Evolutionary conservation across 2,329 filamentous ascomycete genomes (phyloP).

Genomic region (Cercospora janseana): DNA sequence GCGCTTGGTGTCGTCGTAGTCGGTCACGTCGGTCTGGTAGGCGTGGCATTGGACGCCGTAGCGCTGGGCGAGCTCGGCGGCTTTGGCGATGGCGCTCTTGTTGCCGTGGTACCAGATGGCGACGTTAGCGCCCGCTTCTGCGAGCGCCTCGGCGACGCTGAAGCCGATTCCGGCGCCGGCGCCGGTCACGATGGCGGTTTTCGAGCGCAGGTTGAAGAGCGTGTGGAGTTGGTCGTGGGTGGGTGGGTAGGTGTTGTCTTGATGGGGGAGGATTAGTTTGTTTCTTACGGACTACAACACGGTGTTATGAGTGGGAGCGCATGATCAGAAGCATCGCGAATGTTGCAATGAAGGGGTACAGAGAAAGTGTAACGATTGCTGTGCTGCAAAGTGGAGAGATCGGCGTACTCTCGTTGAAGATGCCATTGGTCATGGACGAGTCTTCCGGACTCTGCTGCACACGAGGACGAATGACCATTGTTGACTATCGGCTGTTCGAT

Average conservation of each 20-base stretch:
- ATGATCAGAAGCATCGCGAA: too few relatives aligned
- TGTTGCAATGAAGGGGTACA: too few relatives aligned
- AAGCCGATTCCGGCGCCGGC: slow-evolving; percentile 39
- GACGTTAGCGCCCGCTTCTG: slow-evolving; percentile 45
- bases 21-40: slow-evolving; percentile 62
- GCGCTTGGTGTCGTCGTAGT: slow-evolving; percentile 55
- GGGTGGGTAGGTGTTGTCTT: slow-evolving; percentile 38
- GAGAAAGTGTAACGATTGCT: slow-evolving; percentile 1
- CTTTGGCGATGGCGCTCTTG: slow-evolving; percentile 36
- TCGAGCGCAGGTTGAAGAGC: slow-evolving; percentile 38
- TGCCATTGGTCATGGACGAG: slow-evolving; percentile 37
- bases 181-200: slow-evolving; percentile 40
- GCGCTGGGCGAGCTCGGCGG: slow-evolving; percentile 35
- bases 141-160: slow-evolving; percentile 36
- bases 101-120: slow-evolving; percentile 47
- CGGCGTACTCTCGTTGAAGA: slow-evolving; percentile 33
- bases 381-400: not conserved
- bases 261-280: not conserved
- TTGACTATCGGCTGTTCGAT: slow-evolving; percentile 4
- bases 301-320: too few relatives aligned
- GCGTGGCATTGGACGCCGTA: slow-evolving; percentile 51
- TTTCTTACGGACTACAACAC: too few relatives aligned
- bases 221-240: slow-evolving; percentile 28
- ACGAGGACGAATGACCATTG: slow-evolving; percentile 7
- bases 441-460: slow-evolving; percentile 33